phyloP scores from a whole-genome alignment of 1,139 yeast species.

The Debaryomycetaceae sp. region DNA sequence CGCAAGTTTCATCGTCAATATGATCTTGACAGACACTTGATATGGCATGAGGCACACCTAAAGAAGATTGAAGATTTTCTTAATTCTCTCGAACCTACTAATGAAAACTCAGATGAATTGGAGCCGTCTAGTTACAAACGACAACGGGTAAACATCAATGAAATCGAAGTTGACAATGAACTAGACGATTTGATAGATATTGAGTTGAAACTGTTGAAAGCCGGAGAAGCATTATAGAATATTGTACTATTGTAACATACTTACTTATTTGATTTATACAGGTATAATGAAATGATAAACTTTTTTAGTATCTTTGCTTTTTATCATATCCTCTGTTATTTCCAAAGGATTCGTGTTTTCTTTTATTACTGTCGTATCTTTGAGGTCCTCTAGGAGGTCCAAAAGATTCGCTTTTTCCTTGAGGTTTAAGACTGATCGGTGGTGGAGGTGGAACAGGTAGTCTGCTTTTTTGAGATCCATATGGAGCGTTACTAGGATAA shows the following conservation, averaged over 20 bases:
- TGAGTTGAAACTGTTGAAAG: constrained; percentile 23
- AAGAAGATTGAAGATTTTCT: constrained; percentile 31
- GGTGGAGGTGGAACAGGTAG: constrained; percentile 19
- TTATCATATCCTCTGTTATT: constrained; percentile 31
- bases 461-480: constrained; percentile 3
- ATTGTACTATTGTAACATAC: constrained; percentile 8
- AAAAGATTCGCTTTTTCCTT: constrained; percentile 3
- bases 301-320: constrained; percentile 25
- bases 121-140: constrained; percentile 1
- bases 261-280: constrained; percentile 3
- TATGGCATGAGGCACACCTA: constrained; percentile 49
- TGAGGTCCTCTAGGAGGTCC: constrained; percentile 5
- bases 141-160: constrained; percentile 5
- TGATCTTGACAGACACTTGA: constrained; percentile 51
- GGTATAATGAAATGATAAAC: background rate
- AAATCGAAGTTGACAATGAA: constrained; percentile 8
- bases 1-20: constrained; percentile 45
- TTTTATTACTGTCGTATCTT: constrained; percentile 6
- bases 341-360: constrained; percentile 8
- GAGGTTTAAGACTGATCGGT: constrained; percentile 4
- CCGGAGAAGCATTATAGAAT: constrained; percentile 11
- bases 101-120: background rate
- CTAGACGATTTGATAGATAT: constrained; percentile 30
- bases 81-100: constrained; percentile 19
- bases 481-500: constrained; percentile 1